Evolutionary conservation across 352 stramenopile genomes (phyloP).

Genomic region (Paralagenidium karlingii): DNA sequence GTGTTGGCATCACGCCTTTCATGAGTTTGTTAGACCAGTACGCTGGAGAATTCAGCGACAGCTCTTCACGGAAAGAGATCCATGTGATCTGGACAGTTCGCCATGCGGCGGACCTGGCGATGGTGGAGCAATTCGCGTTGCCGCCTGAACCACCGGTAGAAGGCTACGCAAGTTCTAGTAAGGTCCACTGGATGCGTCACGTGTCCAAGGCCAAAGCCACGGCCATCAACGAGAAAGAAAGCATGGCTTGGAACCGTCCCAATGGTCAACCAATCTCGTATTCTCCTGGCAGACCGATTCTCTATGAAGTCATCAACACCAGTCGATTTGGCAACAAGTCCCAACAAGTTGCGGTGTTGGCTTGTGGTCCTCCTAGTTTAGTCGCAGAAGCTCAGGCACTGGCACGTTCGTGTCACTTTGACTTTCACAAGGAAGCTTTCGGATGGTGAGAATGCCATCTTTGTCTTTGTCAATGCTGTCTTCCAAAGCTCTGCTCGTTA

Average conservation of each 20-base stretch:
- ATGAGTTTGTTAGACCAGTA: conserved; percentile 68
- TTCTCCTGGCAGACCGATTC: conserved; percentile 29
- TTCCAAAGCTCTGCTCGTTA: too few relatives aligned
- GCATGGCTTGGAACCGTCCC: conserved; percentile 24
- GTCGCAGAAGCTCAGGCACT: conserved; percentile 48
- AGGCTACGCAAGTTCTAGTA: conserved; percentile 6
- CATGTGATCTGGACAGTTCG: background rate
- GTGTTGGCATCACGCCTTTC: conserved; percentile 68
- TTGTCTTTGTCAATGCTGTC: too few relatives aligned
- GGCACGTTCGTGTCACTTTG: conserved; percentile 43
- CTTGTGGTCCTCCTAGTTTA: conserved; percentile 61
- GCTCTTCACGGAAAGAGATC: conserved; percentile 7
- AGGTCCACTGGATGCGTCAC: conserved; percentile 49
- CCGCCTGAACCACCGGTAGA: background rate
- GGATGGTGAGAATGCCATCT: too few relatives aligned
- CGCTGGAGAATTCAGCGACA: too few relatives aligned
- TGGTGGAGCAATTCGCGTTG: background rate
- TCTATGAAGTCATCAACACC: conserved; percentile 60
- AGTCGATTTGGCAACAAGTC: conserved; percentile 29
- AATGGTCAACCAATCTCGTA: conserved; percentile 48
- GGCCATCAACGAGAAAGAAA: too few relatives aligned
- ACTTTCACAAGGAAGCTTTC: conserved; percentile 81
- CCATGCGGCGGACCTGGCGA: background rate
- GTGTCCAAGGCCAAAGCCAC: conserved; percentile 36
- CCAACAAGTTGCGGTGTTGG: conserved; percentile 50